Conservation (phyloP, 441 rosid genomes). For the Adansonia grandidieri region DNA sequence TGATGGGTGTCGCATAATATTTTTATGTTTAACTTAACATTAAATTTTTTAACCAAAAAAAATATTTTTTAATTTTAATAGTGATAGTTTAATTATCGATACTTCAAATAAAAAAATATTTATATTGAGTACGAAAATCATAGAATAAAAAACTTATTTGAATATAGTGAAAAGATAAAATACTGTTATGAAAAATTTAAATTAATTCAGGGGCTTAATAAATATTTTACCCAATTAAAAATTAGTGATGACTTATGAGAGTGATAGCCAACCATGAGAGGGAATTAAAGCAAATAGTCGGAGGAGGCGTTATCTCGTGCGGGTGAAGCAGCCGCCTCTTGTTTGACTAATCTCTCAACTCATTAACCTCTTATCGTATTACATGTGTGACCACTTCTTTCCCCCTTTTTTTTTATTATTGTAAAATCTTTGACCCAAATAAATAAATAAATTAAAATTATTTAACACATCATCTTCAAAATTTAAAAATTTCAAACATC, state of each 20-base stretch:
- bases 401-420: neutral
- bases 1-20: too few relatives aligned
- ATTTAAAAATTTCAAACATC: too few relatives aligned
- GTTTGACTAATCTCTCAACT: neutral
- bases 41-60: too few relatives aligned
- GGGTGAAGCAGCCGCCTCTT: slow-evolving; percentile 22
- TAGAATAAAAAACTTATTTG: neutral
- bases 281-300: neutral
- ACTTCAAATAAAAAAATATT: neutral
- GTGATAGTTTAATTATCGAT: too few relatives aligned
- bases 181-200: neutral
- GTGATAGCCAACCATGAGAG: neutral
- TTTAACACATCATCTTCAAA: too few relatives aligned
- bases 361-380: neutral
- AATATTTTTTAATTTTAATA: too few relatives aligned
- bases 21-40: too few relatives aligned
- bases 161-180: neutral
- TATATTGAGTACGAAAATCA: neutral
- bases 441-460: neutral
- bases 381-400: neutral
- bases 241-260: neutral
- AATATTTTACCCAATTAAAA: neutral
- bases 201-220: neutral
- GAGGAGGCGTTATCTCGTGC: neutral
- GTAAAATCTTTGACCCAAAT: neutral